phyloP scores from a whole-genome alignment of 148 eudicot genomes.

The Camellia japonica region DNA sequence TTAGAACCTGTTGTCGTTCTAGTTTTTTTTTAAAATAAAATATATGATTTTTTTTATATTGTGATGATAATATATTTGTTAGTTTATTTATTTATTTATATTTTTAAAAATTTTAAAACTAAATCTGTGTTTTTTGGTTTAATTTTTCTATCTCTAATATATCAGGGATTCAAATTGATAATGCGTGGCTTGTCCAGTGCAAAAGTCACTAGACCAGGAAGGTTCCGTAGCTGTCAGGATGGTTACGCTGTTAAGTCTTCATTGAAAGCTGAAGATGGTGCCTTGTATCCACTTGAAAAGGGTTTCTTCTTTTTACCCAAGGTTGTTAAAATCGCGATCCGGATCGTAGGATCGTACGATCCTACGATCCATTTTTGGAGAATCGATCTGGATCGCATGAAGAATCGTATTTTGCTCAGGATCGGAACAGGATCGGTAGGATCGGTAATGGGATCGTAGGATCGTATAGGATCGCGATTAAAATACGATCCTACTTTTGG shows the following conservation, averaged over 20 bases:
- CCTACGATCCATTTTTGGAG: too few species aligned
- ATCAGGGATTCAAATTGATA: conserved; percentile 80
- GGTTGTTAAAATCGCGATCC: too few species aligned
- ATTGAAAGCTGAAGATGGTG: conserved; percentile 95
- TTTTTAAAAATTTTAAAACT: neutral
- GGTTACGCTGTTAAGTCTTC: conserved; percentile 98
- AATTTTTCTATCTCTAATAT: neutral
- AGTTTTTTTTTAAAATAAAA: neutral
- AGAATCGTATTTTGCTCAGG: too few species aligned
- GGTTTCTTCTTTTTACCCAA: conserved; percentile 96
- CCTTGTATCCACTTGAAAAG: conserved; percentile 94
- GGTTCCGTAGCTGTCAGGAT: conserved; percentile 87
- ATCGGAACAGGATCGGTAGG: too few species aligned
- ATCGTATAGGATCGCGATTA: too few species aligned
- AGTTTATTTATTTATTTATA: too few species aligned
- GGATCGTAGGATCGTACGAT: too few species aligned
- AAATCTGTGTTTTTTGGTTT: neutral
- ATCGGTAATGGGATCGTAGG: too few species aligned
- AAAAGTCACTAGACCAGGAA: conserved; percentile 93
- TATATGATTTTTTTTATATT: neutral
- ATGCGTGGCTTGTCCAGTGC: conserved; percentile 90
- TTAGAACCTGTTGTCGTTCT: too few species aligned
- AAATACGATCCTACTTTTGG: too few species aligned
- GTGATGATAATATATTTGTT: neutral
- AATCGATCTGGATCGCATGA: too few species aligned